These are phyloP conservation scores for Taxawa tesnikishii DNA, from an alignment of 2,329 filamentous ascomycete genomes.

Conservation along the genomic window DNA sequence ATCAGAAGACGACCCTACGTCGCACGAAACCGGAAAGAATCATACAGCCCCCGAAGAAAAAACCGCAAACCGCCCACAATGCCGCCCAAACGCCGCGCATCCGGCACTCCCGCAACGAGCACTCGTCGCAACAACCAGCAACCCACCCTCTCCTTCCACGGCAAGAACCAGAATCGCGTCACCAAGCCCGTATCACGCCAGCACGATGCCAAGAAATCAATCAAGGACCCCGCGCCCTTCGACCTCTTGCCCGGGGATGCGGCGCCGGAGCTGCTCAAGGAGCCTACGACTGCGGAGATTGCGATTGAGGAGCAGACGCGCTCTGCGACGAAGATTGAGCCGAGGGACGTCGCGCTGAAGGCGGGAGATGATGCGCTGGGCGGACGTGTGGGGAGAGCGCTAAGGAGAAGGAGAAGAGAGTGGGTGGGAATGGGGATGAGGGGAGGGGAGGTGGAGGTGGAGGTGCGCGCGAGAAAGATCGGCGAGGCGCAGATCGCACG, in stretches of 20 bases:
- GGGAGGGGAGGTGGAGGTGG: constrained; percentile 25
- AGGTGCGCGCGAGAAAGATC: constrained; percentile 51
- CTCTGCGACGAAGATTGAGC: constrained; percentile 14
- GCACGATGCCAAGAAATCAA: constrained; percentile 21
- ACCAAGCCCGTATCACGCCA: constrained; percentile 40
- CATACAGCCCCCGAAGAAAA: too few relatives aligned
- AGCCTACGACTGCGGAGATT: constrained; percentile 25
- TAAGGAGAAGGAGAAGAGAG: constrained; percentile 16
- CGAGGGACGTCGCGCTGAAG: constrained; percentile 8
- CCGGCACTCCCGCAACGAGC: constrained; percentile 24
- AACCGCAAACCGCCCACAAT: too few relatives aligned
- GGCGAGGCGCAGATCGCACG: constrained; percentile 55
- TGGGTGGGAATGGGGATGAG: constrained; percentile 36
- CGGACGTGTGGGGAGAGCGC: constrained; percentile 11
- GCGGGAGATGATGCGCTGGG: constrained; percentile 12
- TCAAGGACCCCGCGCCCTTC: constrained; percentile 25
- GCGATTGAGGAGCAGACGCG: constrained; percentile 26
- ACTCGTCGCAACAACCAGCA: constrained; percentile 38
- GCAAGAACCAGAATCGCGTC: constrained; percentile 38
- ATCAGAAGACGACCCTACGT: not conserved
- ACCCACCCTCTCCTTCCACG: constrained; percentile 51
- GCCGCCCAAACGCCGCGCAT: constrained; percentile 31
- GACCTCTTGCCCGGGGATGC: constrained; percentile 12
- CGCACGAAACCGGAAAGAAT: too few relatives aligned
- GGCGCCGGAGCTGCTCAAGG: constrained; percentile 16